A percentile compares a stretch with the other conserved stretches of the same genome.
These are phyloP conservation scores for Carallia pectinifolia DNA, from an alignment of 345 rosid species.

Conservation along the genomic window DNA sequence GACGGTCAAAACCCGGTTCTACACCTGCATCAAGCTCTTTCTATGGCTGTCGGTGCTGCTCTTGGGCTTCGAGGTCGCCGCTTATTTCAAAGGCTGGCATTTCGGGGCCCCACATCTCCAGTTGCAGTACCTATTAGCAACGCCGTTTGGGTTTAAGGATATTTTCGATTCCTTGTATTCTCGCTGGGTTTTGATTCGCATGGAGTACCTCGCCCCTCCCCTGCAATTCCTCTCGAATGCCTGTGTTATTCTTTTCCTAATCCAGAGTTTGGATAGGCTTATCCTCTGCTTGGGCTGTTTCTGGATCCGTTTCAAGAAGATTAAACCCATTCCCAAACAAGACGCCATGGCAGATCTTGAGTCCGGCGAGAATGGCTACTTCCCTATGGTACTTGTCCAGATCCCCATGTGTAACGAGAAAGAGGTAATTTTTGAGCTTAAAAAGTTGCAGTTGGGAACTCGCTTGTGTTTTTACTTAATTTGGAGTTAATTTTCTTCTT, in stretches of 20 bases:
- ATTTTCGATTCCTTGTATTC: slow-evolving; percentile 64
- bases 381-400: slow-evolving; percentile 94
- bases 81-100: slow-evolving; percentile 82
- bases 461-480: not conserved
- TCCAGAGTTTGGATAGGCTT: slow-evolving; percentile 86
- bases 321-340: slow-evolving; percentile 62
- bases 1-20: slow-evolving; percentile 52
- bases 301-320: slow-evolving; percentile 79
- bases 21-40: slow-evolving; percentile 66
- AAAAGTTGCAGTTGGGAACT: not conserved
- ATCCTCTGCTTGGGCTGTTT: slow-evolving; percentile 86
- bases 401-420: slow-evolving; percentile 97
- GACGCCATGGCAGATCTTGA: slow-evolving; percentile 56
- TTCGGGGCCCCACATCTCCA: slow-evolving; percentile 66
- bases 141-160: slow-evolving; percentile 49
- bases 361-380: slow-evolving; percentile 61
- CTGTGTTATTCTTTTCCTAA: slow-evolving; percentile 76
- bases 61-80: slow-evolving; percentile 64
- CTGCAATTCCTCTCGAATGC: slow-evolving; percentile 81
- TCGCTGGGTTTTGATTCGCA: slow-evolving; percentile 77
- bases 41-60: slow-evolving; percentile 62
- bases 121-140: slow-evolving; percentile 49
- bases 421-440: slow-evolving; percentile 48
- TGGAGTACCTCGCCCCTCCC: slow-evolving; percentile 86
- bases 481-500: not conserved